Conservation (phyloP, 2,329 filamentous ascomycete species). For the Emergomyces orientalis region DNA sequence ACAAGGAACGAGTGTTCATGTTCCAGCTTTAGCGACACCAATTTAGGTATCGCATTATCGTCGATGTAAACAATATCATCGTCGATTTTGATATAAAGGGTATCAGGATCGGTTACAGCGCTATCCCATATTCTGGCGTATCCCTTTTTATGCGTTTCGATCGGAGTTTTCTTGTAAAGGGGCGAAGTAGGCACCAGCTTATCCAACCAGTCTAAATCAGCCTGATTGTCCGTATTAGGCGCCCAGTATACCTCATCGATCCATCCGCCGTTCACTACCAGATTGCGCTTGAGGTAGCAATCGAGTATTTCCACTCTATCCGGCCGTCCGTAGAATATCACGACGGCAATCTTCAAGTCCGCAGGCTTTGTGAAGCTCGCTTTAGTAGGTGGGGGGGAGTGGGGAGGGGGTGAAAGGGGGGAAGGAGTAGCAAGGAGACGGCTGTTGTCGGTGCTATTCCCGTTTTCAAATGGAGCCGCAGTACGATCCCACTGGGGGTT, state of each 20-base stretch:
- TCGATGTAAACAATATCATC: slow-evolving; percentile 37
- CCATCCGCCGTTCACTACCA: slow-evolving; percentile 32
- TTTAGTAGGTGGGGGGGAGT: background rate
- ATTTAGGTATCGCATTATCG: slow-evolving; percentile 42
- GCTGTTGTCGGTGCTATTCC: background rate
- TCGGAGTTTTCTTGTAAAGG: slow-evolving; percentile 21
- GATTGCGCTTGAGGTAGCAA: slow-evolving; percentile 36
- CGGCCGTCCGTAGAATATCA: slow-evolving; percentile 32
- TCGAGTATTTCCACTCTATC: slow-evolving; percentile 31
- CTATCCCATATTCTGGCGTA: slow-evolving; percentile 13
- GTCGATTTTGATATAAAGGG: slow-evolving; percentile 37
- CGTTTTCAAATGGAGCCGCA: background rate
- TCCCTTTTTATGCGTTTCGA: slow-evolving; percentile 10
- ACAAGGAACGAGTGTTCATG: slow-evolving; percentile 45
- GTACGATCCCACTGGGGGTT: background rate
- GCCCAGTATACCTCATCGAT: slow-evolving; percentile 37
- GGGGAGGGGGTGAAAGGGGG: background rate
- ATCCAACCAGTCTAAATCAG: slow-evolving; percentile 31
- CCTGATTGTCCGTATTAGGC: slow-evolving; percentile 29
- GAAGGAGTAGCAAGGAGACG: background rate
- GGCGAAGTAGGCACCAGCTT: slow-evolving; percentile 23
- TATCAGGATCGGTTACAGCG: slow-evolving; percentile 16
- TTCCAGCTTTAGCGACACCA: slow-evolving; percentile 45
- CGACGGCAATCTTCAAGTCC: slow-evolving; percentile 29
- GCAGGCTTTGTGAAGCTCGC: slow-evolving; percentile 23